Evolutionary conservation across 192 early-diverging fungal species (phyloP), one percentile per base, ranked within the genome.

Genomic region (Coemansia asiatica): DNA sequence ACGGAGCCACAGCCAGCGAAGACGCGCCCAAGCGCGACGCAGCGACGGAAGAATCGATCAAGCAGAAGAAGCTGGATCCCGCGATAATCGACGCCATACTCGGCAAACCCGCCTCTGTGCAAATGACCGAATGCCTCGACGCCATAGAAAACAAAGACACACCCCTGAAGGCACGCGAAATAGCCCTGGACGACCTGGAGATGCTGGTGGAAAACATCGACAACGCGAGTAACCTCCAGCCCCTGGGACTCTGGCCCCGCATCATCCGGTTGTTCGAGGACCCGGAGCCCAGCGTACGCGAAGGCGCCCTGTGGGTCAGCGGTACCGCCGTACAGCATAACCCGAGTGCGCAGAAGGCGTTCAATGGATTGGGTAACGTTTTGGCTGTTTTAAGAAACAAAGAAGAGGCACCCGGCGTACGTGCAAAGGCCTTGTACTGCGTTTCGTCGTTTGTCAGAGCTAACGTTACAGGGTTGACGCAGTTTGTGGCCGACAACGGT

Each of bases 261-360:
- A 75, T 99, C 18, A 58, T 96, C 18, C 22, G 54, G 21, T 70
- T 73, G 10, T 69, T 61, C 55, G 29, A 64, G 18, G 81, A 87
- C 38, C 54, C 63, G 1, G 86, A 90, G 40, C 68, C 79, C 0
- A 68, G 80, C 56, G 62, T 95, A 26, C 84, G 94, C 36, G 79
- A 83, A 36, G 88, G 86, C 33, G 87, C 87, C 4, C 88, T 91
- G 21, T 99, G 95, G 97, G 90, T 95, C 12, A 86, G 93, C 59
- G 95, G 94, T 9, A 99, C 95, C 10, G 89, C 91, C 2, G 88
- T 96, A 7, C 95, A 99, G 74, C 95, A 99, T 78, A 98, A 99
- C 71, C 85, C 87, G 22, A 81, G 83, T 29, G 91, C 93, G 5
- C 95, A 99, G 72, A 69, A 81, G 18, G 90, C 79, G 69, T 89